Base-by-base conservation (phyloP, 108 stramenopile species). In the Poteriospumella lacustris region DNA sequence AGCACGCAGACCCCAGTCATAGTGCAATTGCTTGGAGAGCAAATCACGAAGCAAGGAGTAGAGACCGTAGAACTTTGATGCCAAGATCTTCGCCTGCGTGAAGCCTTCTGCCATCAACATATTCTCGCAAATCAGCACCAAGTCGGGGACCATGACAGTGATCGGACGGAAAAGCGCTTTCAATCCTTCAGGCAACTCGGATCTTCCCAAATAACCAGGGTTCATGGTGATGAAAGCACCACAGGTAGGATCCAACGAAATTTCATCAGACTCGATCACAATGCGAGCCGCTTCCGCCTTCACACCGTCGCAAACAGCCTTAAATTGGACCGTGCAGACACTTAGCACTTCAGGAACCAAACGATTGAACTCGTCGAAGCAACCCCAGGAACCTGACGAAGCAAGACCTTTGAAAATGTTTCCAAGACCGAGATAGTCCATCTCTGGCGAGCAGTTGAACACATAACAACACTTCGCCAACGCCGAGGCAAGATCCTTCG, bases 321-420 rank as follows among this genome's bases (percentile, higher is more conserved):
- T 91, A 79, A 91, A 90, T 81, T 91, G 91, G 28, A 90, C 90
- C 19, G 91, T 88, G 59, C 90, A 90, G 36, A 91, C 91, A 29
- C 86, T 85, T 1, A 92, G 73, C 1, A 92, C 92, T 47, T 91
- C 90, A 2, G 91, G 91, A 41, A 91, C 81, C 39, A 92, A 85
- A 0, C 92, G 82, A 33, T 90, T 89, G 79, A 90, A 89, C 67
- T 89, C 89, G 73, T 90, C 90, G 75, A 90, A 89, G 84, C 89
- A 89, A 12, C 89, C 88, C 90, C 90, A 90, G 9, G 89, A 78
- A 15, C 90, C 90, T 0, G 86, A 84, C 15, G 88, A 87, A 15
- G 88, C 88, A 34, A 89, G 64, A 5, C 90, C 89, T 68, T 88
- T 89, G 86, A 89, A 90, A 39, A 90, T 88, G 67, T 88, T 88